Evolutionary conservation across 2,329 filamentous ascomycete genomes (phyloP).

Genomic region (Cryphonectria carpinicola): DNA sequence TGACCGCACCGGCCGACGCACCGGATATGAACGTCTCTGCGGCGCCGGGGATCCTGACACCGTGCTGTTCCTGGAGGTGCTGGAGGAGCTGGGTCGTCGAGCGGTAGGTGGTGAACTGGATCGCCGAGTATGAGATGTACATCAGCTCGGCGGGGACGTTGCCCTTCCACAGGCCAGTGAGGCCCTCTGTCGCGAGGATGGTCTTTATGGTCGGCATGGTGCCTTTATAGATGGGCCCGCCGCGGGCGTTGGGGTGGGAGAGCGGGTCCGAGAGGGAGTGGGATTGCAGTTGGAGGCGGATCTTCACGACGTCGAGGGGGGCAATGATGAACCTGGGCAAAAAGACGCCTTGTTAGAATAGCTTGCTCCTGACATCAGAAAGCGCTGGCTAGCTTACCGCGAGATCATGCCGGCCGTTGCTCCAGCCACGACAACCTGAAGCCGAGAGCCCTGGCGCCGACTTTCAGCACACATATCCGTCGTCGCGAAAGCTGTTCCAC

Average conservation of each 20-base stretch:
- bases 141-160: conserved; percentile 94
- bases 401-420: conserved; percentile 82
- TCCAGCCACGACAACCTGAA: conserved; percentile 61
- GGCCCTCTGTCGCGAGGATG: conserved; percentile 79
- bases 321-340: conserved; percentile 80
- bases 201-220: conserved; percentile 74
- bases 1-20: conserved; percentile 78
- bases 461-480: neutral
- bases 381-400: conserved; percentile 59
- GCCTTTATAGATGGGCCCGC: conserved; percentile 69
- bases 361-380: neutral
- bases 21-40: conserved; percentile 82
- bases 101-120: conserved; percentile 90
- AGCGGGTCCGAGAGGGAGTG: conserved; percentile 80
- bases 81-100: conserved; percentile 71
- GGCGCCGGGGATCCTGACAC: conserved; percentile 57
- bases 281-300: conserved; percentile 91
- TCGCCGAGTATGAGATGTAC: conserved; percentile 87
- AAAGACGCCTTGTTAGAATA: neutral
- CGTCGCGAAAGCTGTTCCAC: neutral
- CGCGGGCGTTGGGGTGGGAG: conserved; percentile 53
- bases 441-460: conserved; percentile 53
- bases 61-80: conserved; percentile 40
- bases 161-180: conserved; percentile 93
- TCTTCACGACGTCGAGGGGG: conserved; percentile 96